Base-by-base conservation (phyloP, 2,329 filamentous ascomycete genomes). In the Fusarium avenaceum region DNA sequence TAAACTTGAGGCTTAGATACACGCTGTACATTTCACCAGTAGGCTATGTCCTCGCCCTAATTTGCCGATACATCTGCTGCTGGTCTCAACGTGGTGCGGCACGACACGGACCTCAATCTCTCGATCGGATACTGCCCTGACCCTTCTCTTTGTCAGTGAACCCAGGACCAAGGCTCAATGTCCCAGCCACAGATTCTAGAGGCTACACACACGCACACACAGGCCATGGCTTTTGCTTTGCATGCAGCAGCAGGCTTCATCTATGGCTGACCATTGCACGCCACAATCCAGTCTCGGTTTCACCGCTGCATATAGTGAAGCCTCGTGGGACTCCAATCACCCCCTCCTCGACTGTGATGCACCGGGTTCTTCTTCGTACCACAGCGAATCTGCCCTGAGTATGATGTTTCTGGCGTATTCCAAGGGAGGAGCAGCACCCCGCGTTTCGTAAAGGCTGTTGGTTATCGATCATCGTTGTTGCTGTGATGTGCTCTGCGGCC, bases 41-140 rank as follows among this genome's bases (percentile, higher is more conserved):
- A 45, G 45, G 28, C 43, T 43, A 35, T 46, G 10, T 11, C n/a
- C 24, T 50, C 56, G 50, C 57, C 28, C 53, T 65, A 22, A 44
- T 53, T 24, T 45, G 38, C 40, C 24, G 42, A 62, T 52, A n/a
- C 61, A 48, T 46, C 22, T 52, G 65, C 62, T 68, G 60, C 55
- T 44, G 39, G 55, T 45, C 33, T 62, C 50, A 45, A 35, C 33
- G 54, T 65, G 54, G 60, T 33, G 42, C 53, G 60, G 64, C 56
- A 57, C 47, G 42, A 51, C 46, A 52, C 56, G 22, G 33, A 56
- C 35, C 45, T 68, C 35, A 46, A 49, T 65, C 60, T 62, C 35
- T 61, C 51, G 45, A 62, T 69, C 61, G 42, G 65, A 56, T 66
- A 28, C 49, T 38, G 43, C 30, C 45, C 47, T 38, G 24, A 19